A percentile compares a stretch with the other conserved stretches of the same genome.
These are phyloP conservation scores for Daldinia vernicosa DNA, from an alignment of 495 filamentous ascomycete species.

Conservation along the genomic window DNA sequence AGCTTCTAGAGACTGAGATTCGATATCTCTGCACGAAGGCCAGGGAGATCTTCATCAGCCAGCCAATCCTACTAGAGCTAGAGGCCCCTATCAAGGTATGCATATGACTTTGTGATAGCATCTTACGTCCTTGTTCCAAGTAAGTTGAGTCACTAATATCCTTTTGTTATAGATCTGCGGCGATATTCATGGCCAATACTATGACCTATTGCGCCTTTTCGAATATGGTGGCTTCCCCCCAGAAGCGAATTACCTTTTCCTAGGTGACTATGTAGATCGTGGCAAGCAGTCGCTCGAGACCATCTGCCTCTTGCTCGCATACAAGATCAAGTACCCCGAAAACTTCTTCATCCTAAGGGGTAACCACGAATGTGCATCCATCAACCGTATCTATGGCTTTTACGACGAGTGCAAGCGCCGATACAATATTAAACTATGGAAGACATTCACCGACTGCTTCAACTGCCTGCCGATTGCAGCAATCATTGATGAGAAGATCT, in stretches of 20 bases:
- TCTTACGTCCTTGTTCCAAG: neutral
- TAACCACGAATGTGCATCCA: constrained; percentile 99
- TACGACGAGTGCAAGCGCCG: constrained; percentile 99
- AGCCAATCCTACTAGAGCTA: constrained; percentile 96
- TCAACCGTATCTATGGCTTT: constrained; percentile 99
- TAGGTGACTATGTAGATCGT: constrained; percentile 98
- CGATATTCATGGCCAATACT: constrained; percentile 99
- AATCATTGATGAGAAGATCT: constrained; percentile 99
- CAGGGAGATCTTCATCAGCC: constrained; percentile 98
- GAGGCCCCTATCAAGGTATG: constrained; percentile 98
- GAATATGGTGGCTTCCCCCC: constrained; percentile 99
- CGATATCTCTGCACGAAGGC: constrained; percentile 98
- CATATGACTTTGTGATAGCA: constrained; percentile 23
- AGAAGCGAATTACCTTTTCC: constrained; percentile 99
- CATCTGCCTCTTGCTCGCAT: constrained; percentile 96
- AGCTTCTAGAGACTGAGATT: constrained; percentile 95
- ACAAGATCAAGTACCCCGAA: constrained; percentile 99
- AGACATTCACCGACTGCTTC: constrained; percentile 99
- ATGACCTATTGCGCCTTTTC: constrained; percentile 95
- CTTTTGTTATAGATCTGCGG: constrained; percentile 81
- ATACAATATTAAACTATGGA: constrained; percentile 99
- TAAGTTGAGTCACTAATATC: constrained; percentile 15
- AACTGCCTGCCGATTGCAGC: constrained; percentile 99
- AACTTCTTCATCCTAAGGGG: constrained; percentile 99
- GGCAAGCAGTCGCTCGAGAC: constrained; percentile 99